Conservation (phyloP, 371 early-diverging fungal species). For the Mucor circinelloides region DNA sequence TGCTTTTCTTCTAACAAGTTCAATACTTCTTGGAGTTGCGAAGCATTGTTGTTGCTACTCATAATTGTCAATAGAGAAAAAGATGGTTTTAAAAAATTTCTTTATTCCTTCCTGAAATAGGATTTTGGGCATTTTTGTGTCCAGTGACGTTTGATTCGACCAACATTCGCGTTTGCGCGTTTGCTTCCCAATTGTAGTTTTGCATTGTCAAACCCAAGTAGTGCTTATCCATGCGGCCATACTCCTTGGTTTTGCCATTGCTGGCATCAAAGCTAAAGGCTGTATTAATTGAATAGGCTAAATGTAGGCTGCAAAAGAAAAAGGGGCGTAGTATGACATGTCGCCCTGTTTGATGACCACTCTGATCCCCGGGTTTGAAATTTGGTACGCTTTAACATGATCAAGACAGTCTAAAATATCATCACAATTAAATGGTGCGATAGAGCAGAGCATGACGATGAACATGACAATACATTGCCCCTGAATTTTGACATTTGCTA, state of each 20-base stretch:
- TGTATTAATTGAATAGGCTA: too few relatives aligned
- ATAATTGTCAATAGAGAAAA: not conserved
- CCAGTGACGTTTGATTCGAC: not conserved
- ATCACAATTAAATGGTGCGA: not conserved
- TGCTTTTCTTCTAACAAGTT: constrained; percentile 19
- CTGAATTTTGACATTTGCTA: not conserved
- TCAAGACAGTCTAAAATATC: too few relatives aligned
- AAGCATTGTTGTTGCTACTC: not conserved
- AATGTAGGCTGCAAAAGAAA: too few relatives aligned
- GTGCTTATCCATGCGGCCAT: not conserved
- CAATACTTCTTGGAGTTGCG: constrained; percentile 16
- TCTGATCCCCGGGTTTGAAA: too few relatives aligned
- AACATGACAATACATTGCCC: not conserved
- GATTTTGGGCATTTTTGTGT: not conserved
- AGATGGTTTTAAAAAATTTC: not conserved
- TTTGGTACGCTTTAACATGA: too few relatives aligned
- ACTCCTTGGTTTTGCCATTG: too few relatives aligned
- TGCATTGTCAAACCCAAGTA: not conserved
- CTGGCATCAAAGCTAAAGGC: too few relatives aligned
- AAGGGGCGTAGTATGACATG: too few relatives aligned
- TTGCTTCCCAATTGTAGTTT: not conserved
- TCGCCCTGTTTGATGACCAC: too few relatives aligned
- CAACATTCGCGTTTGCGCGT: not conserved
- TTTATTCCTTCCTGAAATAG: not conserved
- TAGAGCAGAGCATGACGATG: not conserved